These are phyloP conservation scores for Penstemon davidsonii DNA, from an alignment of 257 asterid species.

Conservation along the genomic window DNA sequence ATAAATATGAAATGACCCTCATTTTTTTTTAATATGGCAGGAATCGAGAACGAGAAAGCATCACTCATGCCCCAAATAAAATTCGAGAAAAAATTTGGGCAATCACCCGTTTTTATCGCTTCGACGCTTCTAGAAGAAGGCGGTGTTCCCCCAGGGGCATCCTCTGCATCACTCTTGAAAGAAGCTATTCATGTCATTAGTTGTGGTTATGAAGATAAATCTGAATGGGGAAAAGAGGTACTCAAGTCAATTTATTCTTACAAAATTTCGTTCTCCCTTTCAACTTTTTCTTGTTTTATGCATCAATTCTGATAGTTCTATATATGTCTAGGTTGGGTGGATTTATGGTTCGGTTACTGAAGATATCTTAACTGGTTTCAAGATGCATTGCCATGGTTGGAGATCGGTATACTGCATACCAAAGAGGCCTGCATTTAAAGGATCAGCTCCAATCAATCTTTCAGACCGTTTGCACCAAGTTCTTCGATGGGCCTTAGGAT, in stretches of 20 bases:
- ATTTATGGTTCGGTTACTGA: conserved; percentile 54
- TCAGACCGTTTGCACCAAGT: conserved; percentile 49
- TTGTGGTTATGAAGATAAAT: conserved; percentile 71
- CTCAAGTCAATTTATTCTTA: background rate
- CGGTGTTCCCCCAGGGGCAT: conserved; percentile 55
- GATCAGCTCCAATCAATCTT: conserved; percentile 52
- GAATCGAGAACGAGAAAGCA: conserved; percentile 49
- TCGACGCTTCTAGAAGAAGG: conserved; percentile 64
- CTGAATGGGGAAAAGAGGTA: conserved; percentile 85
- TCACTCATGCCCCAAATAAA: conserved; percentile 60
- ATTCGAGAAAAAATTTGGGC: conserved; percentile 65
- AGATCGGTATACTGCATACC: conserved; percentile 58
- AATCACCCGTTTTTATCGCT: conserved; percentile 61
- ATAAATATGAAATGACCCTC: no score
- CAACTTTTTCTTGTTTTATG: background rate
- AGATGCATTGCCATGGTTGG: conserved; percentile 59
- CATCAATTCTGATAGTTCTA: background rate
- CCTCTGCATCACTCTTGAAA: conserved; percentile 63
- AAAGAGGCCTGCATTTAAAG: conserved; percentile 48
- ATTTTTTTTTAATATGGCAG: conserved; percentile 31
- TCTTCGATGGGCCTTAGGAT: conserved; percentile 54
- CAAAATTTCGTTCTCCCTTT: background rate
- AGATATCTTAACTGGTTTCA: conserved; percentile 52
- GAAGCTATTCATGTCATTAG: conserved; percentile 70
- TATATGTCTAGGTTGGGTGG: conserved; percentile 43